phyloP scores from a whole-genome alignment of 225 moss, liverwort and hornwort genomes.

The Bryoerythrophyllum caledonicum region DNA sequence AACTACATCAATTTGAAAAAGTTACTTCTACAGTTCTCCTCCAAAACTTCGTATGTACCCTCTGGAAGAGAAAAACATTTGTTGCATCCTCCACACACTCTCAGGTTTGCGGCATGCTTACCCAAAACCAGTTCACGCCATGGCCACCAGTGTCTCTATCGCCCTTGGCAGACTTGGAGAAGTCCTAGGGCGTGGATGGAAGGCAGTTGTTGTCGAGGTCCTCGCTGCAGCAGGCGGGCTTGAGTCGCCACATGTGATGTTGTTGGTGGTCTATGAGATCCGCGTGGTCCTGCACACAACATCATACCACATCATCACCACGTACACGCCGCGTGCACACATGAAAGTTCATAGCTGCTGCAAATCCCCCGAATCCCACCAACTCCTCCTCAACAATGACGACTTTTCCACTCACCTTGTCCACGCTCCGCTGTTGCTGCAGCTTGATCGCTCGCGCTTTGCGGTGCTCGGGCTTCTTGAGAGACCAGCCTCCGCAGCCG shows the following conservation, averaged over 20 bases:
- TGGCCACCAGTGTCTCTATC: constrained; percentile 13
- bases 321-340: not conserved
- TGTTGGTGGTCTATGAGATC: constrained; percentile 74
- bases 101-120: constrained; percentile 14
- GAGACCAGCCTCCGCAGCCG: constrained; percentile 47
- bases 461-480: constrained; percentile 86
- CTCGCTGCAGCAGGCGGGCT: too few species aligned
- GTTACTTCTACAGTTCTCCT: too few species aligned
- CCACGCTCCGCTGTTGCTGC: constrained; percentile 34
- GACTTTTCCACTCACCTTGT: not conserved
- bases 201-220: constrained; percentile 33
- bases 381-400: not conserved
- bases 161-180: constrained; percentile 34
- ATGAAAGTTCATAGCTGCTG: constrained; percentile 19
- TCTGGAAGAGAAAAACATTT: too few species aligned
- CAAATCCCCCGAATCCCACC: not conserved
- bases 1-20: too few species aligned
- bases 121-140: constrained; percentile 45
- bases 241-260: constrained; percentile 65
- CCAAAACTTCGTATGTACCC: too few species aligned
- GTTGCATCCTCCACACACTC: too few species aligned
- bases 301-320: constrained; percentile 38
- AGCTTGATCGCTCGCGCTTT: constrained; percentile 69
- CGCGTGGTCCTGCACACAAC: constrained; percentile 67
- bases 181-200: constrained; percentile 43